These are phyloP conservation scores for Alternaria triticimaculans DNA, from an alignment of 2,329 filamentous ascomycete species.

Conservation along the genomic window DNA sequence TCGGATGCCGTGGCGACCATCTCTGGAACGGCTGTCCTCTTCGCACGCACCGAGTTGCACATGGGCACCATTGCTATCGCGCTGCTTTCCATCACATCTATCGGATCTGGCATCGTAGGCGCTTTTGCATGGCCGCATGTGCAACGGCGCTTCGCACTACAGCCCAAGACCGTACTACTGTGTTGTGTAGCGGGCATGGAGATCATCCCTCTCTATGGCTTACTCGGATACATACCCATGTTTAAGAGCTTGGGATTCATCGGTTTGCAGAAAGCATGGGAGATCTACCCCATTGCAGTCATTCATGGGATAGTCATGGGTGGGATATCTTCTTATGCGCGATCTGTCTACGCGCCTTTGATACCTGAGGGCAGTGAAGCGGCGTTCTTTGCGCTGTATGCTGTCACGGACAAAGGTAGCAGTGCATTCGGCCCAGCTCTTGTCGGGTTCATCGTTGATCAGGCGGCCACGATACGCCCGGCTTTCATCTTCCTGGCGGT, in stretches of 20 bases:
- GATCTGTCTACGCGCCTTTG: constrained; percentile 85
- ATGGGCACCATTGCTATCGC: constrained; percentile 88
- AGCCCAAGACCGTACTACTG: constrained; percentile 82
- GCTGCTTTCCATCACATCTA: constrained; percentile 88
- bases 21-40: constrained; percentile 90
- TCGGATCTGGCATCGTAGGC: constrained; percentile 81
- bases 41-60: constrained; percentile 86
- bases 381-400: constrained; percentile 91
- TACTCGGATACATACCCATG: constrained; percentile 81
- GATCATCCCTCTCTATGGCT: constrained; percentile 85
- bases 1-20: constrained; percentile 93
- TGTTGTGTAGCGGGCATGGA: constrained; percentile 86
- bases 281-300: constrained; percentile 87
- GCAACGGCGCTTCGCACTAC: constrained; percentile 69
- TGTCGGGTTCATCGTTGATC: constrained; percentile 86
- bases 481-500: constrained; percentile 87
- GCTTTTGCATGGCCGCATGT: constrained; percentile 87
- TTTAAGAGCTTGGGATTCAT: constrained; percentile 74
- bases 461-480: constrained; percentile 49
- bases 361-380: constrained; percentile 92
- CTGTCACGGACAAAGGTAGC: constrained; percentile 93
- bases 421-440: constrained; percentile 90
- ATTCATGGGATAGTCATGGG: constrained; percentile 90
- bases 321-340: constrained; percentile 85
- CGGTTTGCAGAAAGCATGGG: constrained; percentile 85